A percentile compares a stretch with the other conserved stretches of the same genome.
phyloP scores from a whole-genome alignment of 305 asterid species.

The Rubia balearica region DNA sequence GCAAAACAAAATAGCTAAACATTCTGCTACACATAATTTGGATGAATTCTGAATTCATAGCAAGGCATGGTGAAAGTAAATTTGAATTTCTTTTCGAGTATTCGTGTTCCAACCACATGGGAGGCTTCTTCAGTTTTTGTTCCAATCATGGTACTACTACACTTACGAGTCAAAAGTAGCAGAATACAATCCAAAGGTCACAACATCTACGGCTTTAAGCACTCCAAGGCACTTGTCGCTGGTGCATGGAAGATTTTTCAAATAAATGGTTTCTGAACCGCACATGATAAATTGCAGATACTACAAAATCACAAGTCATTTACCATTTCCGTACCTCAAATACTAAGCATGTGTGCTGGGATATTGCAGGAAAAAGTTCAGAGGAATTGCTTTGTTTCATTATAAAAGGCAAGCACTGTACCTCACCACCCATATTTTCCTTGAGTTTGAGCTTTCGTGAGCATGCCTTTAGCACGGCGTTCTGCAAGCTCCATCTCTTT shows the following conservation, averaged over 20 bases:
- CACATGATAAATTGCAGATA: not conserved
- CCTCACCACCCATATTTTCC: slow-evolving; percentile 87
- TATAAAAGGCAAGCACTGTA: not conserved
- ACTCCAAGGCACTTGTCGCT: not conserved
- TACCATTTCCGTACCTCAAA: not conserved
- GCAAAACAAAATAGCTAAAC: not conserved
- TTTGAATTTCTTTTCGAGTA: not conserved
- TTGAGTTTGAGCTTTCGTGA: slow-evolving; percentile 90
- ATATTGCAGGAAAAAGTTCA: not conserved
- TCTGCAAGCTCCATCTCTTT: slow-evolving; percentile 79
- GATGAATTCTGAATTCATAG: not conserved
- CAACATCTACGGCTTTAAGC: not conserved
- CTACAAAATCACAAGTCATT: not conserved
- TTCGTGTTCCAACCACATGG: not conserved
- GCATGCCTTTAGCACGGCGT: slow-evolving; percentile 68
- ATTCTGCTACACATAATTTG: not conserved
- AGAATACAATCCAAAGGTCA: not conserved
- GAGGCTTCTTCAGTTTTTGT: not conserved
- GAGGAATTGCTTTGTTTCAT: not conserved
- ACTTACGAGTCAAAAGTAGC: not conserved
- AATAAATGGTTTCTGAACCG: not conserved
- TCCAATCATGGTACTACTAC: not conserved
- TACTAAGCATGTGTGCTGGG: not conserved
- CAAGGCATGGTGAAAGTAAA: not conserved
- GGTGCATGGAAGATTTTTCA: not conserved